Evolutionary conservation across 805 yeast genomes (phyloP), one percentile per base, ranked within the genome.

Genomic region (Candida bentonensis): DNA sequence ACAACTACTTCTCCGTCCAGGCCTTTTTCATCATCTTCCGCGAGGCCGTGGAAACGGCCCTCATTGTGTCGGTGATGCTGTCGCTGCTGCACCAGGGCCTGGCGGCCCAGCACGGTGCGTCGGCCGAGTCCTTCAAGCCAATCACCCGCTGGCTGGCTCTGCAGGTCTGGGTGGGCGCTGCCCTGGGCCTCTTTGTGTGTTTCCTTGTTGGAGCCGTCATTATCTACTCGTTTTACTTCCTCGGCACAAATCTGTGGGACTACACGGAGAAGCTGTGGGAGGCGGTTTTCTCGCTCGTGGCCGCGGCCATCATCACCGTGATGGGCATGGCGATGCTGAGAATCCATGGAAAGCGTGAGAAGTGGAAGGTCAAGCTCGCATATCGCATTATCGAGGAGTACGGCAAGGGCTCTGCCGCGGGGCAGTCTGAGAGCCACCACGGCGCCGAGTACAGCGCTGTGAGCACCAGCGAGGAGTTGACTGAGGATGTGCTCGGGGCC

Each of bases 1-100:
- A 44, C 21, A 59, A 61, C 44, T 74, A 54, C 44, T 79, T 79
- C 58, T 76, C 76, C 58, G 79, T 76, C 39, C 79, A 77, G 59
- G 83, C 86, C 49, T 87, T 86, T 71, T 87, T 87, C 67, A 79
- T 87, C 56, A 92, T 84, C 45, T 80, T 87, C 62, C 79, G 96
- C 69, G 96, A 87, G 66, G 69, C 88, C 44, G 66, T 87, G 52
- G 96, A 87, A 68, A 94, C 95, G 13, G 82, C 84, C 44, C 73
- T 87, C 49, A 81, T 87, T 49, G 82, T 87, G 46, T 83, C 95
- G 21, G 95, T 87, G 40, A 67, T 87, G 50, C 69, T 87, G 47
- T 89, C 95, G 33, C 86, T 87, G 66, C 69, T 87, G 55, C 82
- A 82, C 59, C 89, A 82, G 59, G 82, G 94, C 45, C 72, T 87